A percentile compares a stretch with the other conserved stretches of the same genome.
Conservation (phyloP, 1,284 basidiomycete species). For the Tylopilus sp. region DNA sequence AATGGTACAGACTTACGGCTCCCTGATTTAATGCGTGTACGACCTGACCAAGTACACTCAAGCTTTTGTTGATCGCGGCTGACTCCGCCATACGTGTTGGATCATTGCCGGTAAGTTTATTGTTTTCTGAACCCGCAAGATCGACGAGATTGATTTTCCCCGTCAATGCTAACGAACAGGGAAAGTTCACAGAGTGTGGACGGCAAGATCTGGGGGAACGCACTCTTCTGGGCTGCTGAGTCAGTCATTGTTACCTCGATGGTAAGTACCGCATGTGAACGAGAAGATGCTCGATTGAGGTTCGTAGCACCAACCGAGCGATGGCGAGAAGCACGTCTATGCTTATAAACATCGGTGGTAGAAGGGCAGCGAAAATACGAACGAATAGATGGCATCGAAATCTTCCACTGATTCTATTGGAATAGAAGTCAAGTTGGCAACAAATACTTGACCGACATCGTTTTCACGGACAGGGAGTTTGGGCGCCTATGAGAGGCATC, state of each 20-base stretch:
- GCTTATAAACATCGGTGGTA: background rate
- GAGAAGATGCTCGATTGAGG: conserved; percentile 74
- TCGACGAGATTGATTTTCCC: conserved; percentile 84
- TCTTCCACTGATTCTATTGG: conserved; percentile 52
- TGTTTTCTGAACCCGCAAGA: conserved; percentile 84
- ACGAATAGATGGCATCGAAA: conserved; percentile 66
- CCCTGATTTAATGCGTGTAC: conserved; percentile 78
- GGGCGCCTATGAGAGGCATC: conserved; percentile 46
- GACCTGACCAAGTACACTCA: conserved; percentile 79
- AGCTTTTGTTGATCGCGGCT: conserved; percentile 79
- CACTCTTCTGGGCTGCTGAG: conserved; percentile 47
- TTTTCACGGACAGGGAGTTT: conserved; percentile 81
- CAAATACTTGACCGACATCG: conserved; percentile 69
- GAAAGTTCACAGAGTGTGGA: background rate
- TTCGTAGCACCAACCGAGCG: conserved; percentile 83
- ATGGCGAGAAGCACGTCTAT: conserved; percentile 60
- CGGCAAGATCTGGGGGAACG: conserved; percentile 7
- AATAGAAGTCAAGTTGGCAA: conserved; percentile 62
- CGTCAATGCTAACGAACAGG: conserved; percentile 42
- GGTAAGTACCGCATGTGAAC: conserved; percentile 79
- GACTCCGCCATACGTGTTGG: conserved; percentile 77
- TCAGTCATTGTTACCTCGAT: conserved; percentile 58
- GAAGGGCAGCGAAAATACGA: conserved; percentile 24
- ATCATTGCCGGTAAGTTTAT: conserved; percentile 84
- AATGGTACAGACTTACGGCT: conserved; percentile 44